A percentile compares a stretch with the other conserved stretches of the same genome.
Evolutionary conservation across 1,139 yeast genomes (phyloP).

Genomic region (Pichia sp.): DNA sequence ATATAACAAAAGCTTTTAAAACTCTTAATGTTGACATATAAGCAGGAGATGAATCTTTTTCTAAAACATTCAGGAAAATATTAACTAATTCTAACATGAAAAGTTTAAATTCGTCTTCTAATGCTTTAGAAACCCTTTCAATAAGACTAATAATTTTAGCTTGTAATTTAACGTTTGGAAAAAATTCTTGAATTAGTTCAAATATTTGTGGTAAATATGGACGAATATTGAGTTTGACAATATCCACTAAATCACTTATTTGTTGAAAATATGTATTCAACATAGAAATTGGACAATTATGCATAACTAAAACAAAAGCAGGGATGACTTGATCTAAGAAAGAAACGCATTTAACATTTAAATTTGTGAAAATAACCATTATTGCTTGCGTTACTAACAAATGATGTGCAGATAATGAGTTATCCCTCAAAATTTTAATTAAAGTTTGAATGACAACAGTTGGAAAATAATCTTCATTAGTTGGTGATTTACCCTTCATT

Average conservation of each 20-base stretch:
- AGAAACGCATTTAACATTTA: constrained; percentile 83
- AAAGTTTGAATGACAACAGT: constrained; percentile 87
- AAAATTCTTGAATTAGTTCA: constrained; percentile 68
- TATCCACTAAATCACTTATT: constrained; percentile 67
- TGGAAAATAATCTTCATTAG: constrained; percentile 90
- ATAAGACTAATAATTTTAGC: constrained; percentile 73
- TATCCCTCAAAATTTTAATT: constrained; percentile 77
- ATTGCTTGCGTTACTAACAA: constrained; percentile 88
- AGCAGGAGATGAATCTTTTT: constrained; percentile 64
- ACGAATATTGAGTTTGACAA: constrained; percentile 86
- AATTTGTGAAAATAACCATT: constrained; percentile 80
- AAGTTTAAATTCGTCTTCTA: constrained; percentile 88
- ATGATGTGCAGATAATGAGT: constrained; percentile 80
- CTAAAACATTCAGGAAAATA: constrained; percentile 68
- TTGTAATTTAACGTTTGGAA: constrained; percentile 61
- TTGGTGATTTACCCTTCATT: constrained; percentile 92
- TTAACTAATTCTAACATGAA: constrained; percentile 76
- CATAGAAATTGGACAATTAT: constrained; percentile 73
- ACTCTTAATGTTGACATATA: constrained; percentile 69
- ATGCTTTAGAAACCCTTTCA: constrained; percentile 77
- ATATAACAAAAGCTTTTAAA: constrained; percentile 78
- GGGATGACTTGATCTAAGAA: constrained; percentile 84
- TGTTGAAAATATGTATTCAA: constrained; percentile 89
- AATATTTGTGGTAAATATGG: constrained; percentile 78
- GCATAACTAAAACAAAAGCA: constrained; percentile 81